Evolutionary conservation across 129 eudicot genomes (phyloP).

Genomic region (Centella asiatica): DNA sequence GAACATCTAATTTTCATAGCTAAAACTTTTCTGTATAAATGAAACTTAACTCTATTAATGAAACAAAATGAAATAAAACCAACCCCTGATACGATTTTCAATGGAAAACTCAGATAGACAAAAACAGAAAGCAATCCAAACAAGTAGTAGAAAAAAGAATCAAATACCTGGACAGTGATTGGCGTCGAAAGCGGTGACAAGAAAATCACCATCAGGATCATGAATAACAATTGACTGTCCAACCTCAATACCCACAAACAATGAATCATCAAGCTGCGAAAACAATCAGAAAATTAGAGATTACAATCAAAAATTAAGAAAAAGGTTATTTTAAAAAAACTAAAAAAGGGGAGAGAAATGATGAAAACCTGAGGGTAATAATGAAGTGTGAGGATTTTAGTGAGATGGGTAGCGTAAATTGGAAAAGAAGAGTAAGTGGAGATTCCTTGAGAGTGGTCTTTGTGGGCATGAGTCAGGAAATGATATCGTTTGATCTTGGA

Average conservation of each 20-base stretch:
- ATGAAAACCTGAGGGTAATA: slow-evolving; percentile 43
- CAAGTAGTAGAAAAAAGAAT: not conserved
- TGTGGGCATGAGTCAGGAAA: slow-evolving; percentile 86
- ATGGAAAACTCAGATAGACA: not conserved
- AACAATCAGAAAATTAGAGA: slow-evolving; percentile 6
- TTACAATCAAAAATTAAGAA: not conserved
- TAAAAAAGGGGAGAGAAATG: not conserved
- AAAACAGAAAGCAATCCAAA: not conserved
- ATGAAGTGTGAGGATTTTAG: slow-evolving; percentile 48
- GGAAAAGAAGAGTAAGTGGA: slow-evolving; percentile 45
- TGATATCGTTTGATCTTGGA: slow-evolving; percentile 53
- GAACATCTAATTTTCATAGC: too few species aligned
- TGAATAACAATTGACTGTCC: slow-evolving; percentile 46
- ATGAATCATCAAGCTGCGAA: slow-evolving; percentile 47
- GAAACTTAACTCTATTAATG: too few species aligned
- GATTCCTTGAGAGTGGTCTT: slow-evolving; percentile 85
- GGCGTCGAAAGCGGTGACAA: slow-evolving; percentile 71
- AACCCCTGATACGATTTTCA: not conserved
- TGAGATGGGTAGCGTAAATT: slow-evolving; percentile 52
- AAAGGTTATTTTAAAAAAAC: not conserved
- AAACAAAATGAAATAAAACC: too few species aligned
- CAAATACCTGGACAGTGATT: slow-evolving; percentile 77
- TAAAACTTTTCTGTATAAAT: too few species aligned
- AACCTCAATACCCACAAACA: slow-evolving; percentile 65
- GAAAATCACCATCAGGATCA: slow-evolving; percentile 44